These are phyloP conservation scores for Warburgia ugandensis DNA, from an alignment of 164 flowering plant species.

Conservation along the genomic window DNA sequence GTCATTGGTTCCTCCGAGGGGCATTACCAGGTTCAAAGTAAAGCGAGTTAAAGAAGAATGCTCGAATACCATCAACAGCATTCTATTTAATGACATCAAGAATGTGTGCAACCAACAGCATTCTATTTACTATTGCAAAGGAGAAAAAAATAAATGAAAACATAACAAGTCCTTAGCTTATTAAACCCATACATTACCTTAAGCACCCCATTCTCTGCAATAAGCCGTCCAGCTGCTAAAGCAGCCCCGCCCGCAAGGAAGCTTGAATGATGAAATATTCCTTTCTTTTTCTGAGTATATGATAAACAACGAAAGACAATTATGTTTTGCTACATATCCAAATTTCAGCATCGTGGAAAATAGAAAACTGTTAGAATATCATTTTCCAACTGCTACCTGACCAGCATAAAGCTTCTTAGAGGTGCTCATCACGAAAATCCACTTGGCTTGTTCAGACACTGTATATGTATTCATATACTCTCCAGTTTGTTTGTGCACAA, in stretches of 20 bases:
- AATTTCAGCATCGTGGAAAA: neutral
- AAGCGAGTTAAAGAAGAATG: too few species aligned
- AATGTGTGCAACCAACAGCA: neutral
- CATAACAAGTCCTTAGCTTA: neutral
- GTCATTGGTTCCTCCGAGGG: too few species aligned
- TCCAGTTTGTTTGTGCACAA: slow-evolving; percentile 49
- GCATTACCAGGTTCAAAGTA: too few species aligned
- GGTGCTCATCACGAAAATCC: slow-evolving; percentile 93
- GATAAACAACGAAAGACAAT: too few species aligned
- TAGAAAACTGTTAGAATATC: too few species aligned
- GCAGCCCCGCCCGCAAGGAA: slow-evolving; percentile 95
- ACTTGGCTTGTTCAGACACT: slow-evolving; percentile 36
- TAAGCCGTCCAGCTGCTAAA: slow-evolving; percentile 79
- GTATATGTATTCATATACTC: slow-evolving; percentile 46
- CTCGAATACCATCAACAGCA: too few species aligned
- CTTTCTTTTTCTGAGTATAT: slow-evolving; percentile 87
- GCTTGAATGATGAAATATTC: slow-evolving; percentile 87
- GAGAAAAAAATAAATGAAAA: neutral
- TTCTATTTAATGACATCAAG: too few species aligned
- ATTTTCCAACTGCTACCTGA: too few species aligned
- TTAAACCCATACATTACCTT: slow-evolving; percentile 32
- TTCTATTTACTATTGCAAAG: neutral
- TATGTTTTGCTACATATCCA: too few species aligned
- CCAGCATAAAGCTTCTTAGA: slow-evolving; percentile 70
- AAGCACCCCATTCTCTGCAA: slow-evolving; percentile 52